Evolutionary conservation across 2,329 filamentous ascomycete genomes (phyloP).

Genomic region (Colletotrichum liaoningense): DNA sequence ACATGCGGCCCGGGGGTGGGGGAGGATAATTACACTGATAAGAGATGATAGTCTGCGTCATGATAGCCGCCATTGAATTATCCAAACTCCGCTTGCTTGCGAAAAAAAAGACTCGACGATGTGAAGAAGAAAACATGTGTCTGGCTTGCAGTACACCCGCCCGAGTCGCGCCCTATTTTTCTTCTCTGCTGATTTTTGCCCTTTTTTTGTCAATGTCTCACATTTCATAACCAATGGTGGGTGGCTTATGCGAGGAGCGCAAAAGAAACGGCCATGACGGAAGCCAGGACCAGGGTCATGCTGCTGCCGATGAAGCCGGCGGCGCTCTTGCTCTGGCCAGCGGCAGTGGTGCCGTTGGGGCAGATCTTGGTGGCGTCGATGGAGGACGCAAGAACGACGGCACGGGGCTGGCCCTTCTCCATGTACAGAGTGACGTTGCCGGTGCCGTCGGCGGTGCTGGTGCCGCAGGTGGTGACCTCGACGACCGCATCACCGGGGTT

Average conservation of each 20-base stretch:
- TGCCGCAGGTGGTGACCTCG: constrained; percentile 25
- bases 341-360: constrained; percentile 24
- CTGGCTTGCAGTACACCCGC: constrained; percentile 10
- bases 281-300: constrained; percentile 20
- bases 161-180: background rate
- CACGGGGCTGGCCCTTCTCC: constrained; percentile 29
- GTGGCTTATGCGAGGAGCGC: constrained; percentile 27
- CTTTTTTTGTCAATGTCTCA: background rate
- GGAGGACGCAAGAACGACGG: constrained; percentile 10
- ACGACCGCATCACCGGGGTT: constrained; percentile 29
- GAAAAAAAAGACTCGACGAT: background rate
- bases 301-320: constrained; percentile 19
- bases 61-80: background rate
- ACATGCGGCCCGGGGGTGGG: background rate
- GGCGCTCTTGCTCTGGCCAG: constrained; percentile 17
- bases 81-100: constrained; percentile 16
- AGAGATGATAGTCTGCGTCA: background rate
- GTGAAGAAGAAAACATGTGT: constrained; percentile 11
- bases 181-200: background rate
- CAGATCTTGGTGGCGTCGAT: constrained; percentile 20
- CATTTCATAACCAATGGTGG: background rate
- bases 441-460: constrained; percentile 28
- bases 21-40: constrained; percentile 12
- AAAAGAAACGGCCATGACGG: constrained; percentile 22
- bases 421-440: constrained; percentile 34